Base-by-base conservation (phyloP, 2,329 filamentous ascomycete genomes). In the Verticillium klebahnii region DNA sequence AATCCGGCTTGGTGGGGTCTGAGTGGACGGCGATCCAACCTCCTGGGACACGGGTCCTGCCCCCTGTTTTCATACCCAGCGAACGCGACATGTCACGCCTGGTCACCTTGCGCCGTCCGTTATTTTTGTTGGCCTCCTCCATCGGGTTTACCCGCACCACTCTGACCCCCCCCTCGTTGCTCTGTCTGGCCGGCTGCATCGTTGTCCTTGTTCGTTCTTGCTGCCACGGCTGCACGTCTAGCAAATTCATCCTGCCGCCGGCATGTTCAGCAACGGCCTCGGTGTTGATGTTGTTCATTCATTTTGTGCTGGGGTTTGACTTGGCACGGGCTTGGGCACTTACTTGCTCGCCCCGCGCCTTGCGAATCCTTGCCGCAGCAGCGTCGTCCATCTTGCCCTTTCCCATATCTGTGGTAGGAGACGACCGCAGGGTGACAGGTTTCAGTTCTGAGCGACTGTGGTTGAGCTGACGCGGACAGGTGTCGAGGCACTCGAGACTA, bases 311-410 rank as follows among this genome's bases (percentile, higher is more conserved):
- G 39, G 39, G 3, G 50, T 29, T 34, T 29, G 23, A 15, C 19
- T 17, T 11, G 23, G 11, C n/a, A 23, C 9, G 31, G 17, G 2
- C 2, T 15, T n/a, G 36, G 9, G 2, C 8, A 65, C 69, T 63
- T 65, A 78, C 77, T 64, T 76, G 75, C 17, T 73, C 72, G 14
- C 78, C 78, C 40, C 74, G 72, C 4, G 78, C 73, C 62, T 72
- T 77, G 36, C 72, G 70, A 63, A 80, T 81, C 59, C 78, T 72
- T 57, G 74, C 74, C 2, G 74, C 77, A 5, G 75, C 74, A 17
- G 73, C 73, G 3, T 76, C 72, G 64, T 80, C 77, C 78, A 80
- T 81, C 63, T 75, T 78, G 31, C 65, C 62, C n/a, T 64, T 65
- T n/a, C 32, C 57, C 60, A 65, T 65, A 19, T 9, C 45, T 14